phyloP scores from a whole-genome alignment of 1,284 basidiomycete species.

The Polyporus tsugae region DNA sequence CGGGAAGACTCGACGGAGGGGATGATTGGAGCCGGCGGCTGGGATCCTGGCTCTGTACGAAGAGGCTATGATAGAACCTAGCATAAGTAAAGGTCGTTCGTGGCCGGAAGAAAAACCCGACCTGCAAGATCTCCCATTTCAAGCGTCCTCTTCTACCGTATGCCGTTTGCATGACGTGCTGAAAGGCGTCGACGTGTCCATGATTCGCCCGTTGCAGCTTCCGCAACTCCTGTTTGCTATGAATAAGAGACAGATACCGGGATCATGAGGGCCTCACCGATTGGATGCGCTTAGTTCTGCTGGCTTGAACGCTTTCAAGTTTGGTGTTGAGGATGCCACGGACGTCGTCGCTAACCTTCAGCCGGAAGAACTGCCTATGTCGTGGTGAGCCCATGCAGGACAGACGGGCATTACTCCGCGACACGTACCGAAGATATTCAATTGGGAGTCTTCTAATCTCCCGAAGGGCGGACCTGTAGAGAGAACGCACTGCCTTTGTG shows the following conservation, averaged over 20 bases:
- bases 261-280: constrained; percentile 48
- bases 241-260: constrained; percentile 1
- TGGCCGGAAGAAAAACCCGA: constrained; percentile 37
- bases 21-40: constrained; percentile 57
- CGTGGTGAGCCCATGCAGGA: constrained; percentile 26
- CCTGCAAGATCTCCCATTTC: constrained; percentile 70
- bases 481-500: constrained; percentile 40
- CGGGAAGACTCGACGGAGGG: constrained; percentile 58
- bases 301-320: constrained; percentile 41
- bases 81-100: constrained; percentile 5
- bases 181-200: constrained; percentile 61
- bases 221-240: constrained; percentile 57
- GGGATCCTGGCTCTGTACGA: constrained; percentile 52
- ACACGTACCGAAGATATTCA: constrained; percentile 63
- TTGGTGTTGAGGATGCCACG: constrained; percentile 40
- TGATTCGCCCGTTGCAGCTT: constrained; percentile 65
- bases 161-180: constrained; percentile 73
- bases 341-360: constrained; percentile 68
- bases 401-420: constrained; percentile 22
- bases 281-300: constrained; percentile 57
- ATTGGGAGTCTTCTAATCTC: constrained; percentile 62
- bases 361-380: constrained; percentile 68
- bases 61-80: constrained; percentile 53
- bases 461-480: constrained; percentile 64
- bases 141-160: constrained; percentile 81